Base-by-base conservation (phyloP, 257 asterid genomes). In the Ocimum tenuiflorum region DNA sequence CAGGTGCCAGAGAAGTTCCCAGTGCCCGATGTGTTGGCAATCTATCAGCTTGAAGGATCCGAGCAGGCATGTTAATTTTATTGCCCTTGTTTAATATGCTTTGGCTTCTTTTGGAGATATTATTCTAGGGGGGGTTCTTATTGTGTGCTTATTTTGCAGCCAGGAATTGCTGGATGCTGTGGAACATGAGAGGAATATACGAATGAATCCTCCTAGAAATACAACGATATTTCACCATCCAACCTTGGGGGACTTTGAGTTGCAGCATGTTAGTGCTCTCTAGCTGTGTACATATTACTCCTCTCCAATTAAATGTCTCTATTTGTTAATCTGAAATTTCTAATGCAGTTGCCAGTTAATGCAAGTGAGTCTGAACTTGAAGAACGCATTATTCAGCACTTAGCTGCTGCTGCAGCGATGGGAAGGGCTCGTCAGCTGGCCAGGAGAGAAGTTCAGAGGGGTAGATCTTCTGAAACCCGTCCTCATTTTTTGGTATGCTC, bases 21-120 rank as follows among this genome's bases (percentile, higher is more conserved):
- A 91, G 67, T 91, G 96, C 80, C 97, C 97, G 19, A 91, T 91
- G 95, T 91, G 97, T 75, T 91, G 91, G 97, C 97, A 86, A 62
- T 11, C 82, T 41, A 81, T 91, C 73, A 81, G 87, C 75, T 68
- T 91, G 83, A 91, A 88, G 82, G 96, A 91, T 69, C 90, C 96
- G 33, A 78, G 79, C 88, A 77, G 96, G 98, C 88, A 75, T 3
- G 3, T 18, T 55, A 47, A 39, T 42, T 36, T 27, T 9, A 9
- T 2, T 47, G 10, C 74, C 56, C 13, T 31, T 56, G 2, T 58
- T 60, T 19, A 51, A 3, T 15, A 27, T 7, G 23, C 64, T 8
- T 19, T 45, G 2, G 29, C 54, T 43, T 41, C 47, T 39, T 20
- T 36, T 5, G 18, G 29, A 45, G 22, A n/a, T 55, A 33, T 68